Evolutionary conservation across 228 moss, liverwort and hornwort genomes (phyloP).

Genomic region (Sphagnum fallax): DNA sequence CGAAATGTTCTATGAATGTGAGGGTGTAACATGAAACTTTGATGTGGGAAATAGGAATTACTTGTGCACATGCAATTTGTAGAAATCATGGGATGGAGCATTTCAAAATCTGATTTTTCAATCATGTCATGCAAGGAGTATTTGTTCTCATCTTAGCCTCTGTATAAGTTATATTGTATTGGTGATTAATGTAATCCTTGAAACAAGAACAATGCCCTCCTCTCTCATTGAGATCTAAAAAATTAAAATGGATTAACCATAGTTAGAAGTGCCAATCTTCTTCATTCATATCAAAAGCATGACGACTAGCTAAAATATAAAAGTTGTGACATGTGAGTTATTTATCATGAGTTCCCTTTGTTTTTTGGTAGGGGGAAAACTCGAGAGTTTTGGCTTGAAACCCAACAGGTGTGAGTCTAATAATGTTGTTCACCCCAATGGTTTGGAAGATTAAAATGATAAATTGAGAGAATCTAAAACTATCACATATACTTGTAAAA

Average conservation of each 20-base stretch:
- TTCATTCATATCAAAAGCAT: no score
- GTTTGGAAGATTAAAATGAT: no score
- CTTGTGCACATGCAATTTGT: constrained; percentile 35
- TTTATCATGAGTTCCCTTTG: background rate
- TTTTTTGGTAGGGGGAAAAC: constrained; percentile 10
- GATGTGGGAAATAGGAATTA: constrained; percentile 15
- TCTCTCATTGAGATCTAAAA: background rate
- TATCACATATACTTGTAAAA: background rate
- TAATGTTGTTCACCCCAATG: background rate
- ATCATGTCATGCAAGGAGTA: constrained; percentile 40
- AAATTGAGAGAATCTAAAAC: background rate
- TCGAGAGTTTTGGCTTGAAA: constrained; percentile 19
- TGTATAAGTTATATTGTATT: background rate
- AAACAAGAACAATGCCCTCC: background rate
- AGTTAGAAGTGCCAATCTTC: background rate
- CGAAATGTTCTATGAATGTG: no score
- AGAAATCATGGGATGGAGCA: constrained; percentile 49
- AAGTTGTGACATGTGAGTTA: background rate
- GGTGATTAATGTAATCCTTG: background rate
- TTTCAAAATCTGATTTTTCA: constrained; percentile 42
- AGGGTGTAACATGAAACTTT: background rate
- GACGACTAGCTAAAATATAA: no score
- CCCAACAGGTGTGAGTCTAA: constrained; percentile 10
- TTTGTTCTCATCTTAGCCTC: background rate
- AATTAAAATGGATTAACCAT: background rate